Evolutionary conservation across 345 rosid genomes (phyloP), one percentile per base, ranked within the genome.

Genomic region (Leavenworthia alabamica): DNA sequence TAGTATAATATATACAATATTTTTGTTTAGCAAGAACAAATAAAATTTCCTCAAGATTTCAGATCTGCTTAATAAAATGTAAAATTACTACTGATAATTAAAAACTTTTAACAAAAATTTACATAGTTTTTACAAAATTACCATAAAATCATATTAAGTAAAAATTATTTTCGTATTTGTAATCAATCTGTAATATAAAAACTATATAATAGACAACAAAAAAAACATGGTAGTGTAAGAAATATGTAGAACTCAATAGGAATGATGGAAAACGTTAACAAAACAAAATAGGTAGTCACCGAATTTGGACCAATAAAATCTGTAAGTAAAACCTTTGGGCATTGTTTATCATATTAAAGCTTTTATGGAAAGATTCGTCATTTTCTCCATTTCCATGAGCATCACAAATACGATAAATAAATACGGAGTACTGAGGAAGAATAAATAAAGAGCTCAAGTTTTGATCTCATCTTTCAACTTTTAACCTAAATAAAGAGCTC

Each of bases 331-430:
- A 28, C 40, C 48, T 46, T 22, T 14, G 59, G 13, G 50, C 65
- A 57, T 40, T 19, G 17, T 39, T 67, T 47, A 13, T 56, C 48
- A 47, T 14, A 9, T 29, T 9, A 39, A 46, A 8, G 28, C 22
- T 66, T 16, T 56, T 31, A 29, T 6, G 52, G 66, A 67, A 67
- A 31, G 14, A 67, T 58, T 67, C 66, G 14, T 51, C 59, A 67
- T 57, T 40, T 59, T 58, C 66, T 31, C 27, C 6, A 29, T 48
- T 57, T 67, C 72, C 49, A 67, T 67, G 57, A 57, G 65, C 32
- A 65, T 67, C 64, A 40, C 36, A 39, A 39, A 19, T 68, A 51
- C 29, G 36, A 59, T 59, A 49, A 49, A 59, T 59, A 40, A 49
- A 27, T 27, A 67, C 16, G 20, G 12, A 36, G 6, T 50, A 68